These are phyloP conservation scores for Candida glucosophila DNA, from an alignment of 1,139 yeast genomes.

Conservation along the genomic window DNA sequence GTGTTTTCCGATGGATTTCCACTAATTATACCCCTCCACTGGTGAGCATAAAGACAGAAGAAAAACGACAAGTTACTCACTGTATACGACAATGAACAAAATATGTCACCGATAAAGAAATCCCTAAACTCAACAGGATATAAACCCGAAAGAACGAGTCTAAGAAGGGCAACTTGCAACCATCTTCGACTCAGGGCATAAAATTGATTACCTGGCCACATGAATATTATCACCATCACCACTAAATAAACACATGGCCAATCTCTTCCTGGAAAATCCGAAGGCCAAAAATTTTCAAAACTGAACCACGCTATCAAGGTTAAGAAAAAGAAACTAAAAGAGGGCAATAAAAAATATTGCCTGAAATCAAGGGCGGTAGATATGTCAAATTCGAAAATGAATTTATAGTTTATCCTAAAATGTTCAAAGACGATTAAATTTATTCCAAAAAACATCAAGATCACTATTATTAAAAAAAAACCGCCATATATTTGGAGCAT, in stretches of 20 bases:
- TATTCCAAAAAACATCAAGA: slow-evolving; percentile 55
- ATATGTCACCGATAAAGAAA: slow-evolving; percentile 84
- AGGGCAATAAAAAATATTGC: slow-evolving; percentile 58
- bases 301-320: slow-evolving; percentile 68
- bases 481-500: slow-evolving; percentile 91
- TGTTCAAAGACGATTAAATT: slow-evolving; percentile 67
- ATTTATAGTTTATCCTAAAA: slow-evolving; percentile 77
- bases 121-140: slow-evolving; percentile 95
- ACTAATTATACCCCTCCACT: slow-evolving; percentile 49
- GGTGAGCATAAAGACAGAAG: slow-evolving; percentile 69
- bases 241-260: slow-evolving; percentile 80
- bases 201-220: slow-evolving; percentile 56
- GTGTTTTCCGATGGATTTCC: slow-evolving; percentile 24
- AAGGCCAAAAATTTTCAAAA: slow-evolving; percentile 62
- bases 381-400: slow-evolving; percentile 82
- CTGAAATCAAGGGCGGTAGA: slow-evolving; percentile 59
- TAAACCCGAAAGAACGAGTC: slow-evolving; percentile 72
- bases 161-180: slow-evolving; percentile 63
- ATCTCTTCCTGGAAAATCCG: slow-evolving; percentile 51
- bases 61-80: slow-evolving; percentile 80
- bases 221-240: slow-evolving; percentile 34
- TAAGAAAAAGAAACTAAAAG: slow-evolving; percentile 47
- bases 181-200: slow-evolving; percentile 58
- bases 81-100: slow-evolving; percentile 82
- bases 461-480: slow-evolving; percentile 55